phyloP scores from a whole-genome alignment of 768 basidiomycete species.

The Termitomyces sp. region DNA sequence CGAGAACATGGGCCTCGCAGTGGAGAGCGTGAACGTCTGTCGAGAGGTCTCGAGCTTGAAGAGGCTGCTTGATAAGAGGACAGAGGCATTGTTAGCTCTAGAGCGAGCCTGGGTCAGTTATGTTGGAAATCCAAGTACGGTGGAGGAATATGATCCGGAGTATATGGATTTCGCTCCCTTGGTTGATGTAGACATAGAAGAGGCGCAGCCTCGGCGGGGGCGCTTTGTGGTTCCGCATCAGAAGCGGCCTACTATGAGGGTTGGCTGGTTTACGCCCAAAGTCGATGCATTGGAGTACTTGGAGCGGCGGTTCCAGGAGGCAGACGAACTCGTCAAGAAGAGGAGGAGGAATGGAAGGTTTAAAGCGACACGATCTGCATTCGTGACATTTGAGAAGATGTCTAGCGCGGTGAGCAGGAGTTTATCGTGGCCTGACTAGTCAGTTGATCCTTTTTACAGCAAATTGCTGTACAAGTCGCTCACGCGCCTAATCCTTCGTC shows the following conservation, averaged over 20 bases:
- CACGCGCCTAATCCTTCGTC: constrained; percentile 66
- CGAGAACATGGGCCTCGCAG: constrained; percentile 78
- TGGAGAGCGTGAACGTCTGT: constrained; percentile 90
- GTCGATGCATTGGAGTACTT: constrained; percentile 91
- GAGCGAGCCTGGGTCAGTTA: constrained; percentile 87
- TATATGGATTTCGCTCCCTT: constrained; percentile 40
- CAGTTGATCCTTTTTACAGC: constrained; percentile 30
- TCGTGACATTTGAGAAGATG: constrained; percentile 96
- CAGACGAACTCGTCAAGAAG: constrained; percentile 79
- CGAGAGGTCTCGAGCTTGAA: constrained; percentile 76
- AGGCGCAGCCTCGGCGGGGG: constrained; percentile 40
- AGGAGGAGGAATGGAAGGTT: constrained; percentile 69
- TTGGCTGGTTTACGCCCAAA: constrained; percentile 65
- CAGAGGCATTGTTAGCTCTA: constrained; percentile 69
- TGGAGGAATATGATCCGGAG: constrained; percentile 77
- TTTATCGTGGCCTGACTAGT: background rate
- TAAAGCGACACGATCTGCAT: constrained; percentile 78
- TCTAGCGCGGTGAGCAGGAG: constrained; percentile 68
- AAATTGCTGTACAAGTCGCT: constrained; percentile 85
- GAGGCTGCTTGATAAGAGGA: constrained; percentile 69
- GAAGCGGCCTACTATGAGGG: constrained; percentile 69
- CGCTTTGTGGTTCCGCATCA: constrained; percentile 71
- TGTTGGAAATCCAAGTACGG: constrained; percentile 88
- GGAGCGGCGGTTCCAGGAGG: constrained; percentile 70
- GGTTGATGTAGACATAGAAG: constrained; percentile 47